Evolutionary conservation across 176 grass and related monocot genomes (phyloP), one percentile per base, ranked within the genome.

Genomic region (Oryza rufipogon): DNA sequence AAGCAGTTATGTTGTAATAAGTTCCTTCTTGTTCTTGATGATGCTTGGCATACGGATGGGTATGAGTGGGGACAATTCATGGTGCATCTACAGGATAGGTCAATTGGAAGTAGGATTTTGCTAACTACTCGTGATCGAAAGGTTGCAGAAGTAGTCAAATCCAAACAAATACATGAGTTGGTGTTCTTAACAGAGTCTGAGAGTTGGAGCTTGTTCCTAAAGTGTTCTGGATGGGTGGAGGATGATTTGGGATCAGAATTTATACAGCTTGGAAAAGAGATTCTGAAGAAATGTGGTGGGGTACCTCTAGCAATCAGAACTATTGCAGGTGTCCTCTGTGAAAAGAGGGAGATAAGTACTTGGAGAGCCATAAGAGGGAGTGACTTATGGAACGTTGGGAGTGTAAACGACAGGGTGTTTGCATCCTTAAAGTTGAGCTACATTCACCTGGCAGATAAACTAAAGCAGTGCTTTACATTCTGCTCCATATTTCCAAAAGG

Each of bases 1-100:
- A 13, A 13, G 0, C 0, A 47, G 46, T 13, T 47, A 13, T 47
- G 2, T 47, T 2, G 46, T 0, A 47, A 47, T 4, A 47, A 47
- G 46, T 47, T 47, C 46, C 11, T 86, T 0, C 80, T 91, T 28
- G 80, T 87, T 9, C 22, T 87, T 11, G 89, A 87, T 87, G 88
- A 87, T 5, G 69, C 75, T 72, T 91, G 89, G 85, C 32, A 77
- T 60, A 84, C 51, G 0, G 51, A 48, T 48, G 3, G 4, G 26
- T n/a, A 72, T 5, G 48, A 72, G 0, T 79, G 48, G 68, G 46
- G 75, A 4, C 38, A 66, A 13, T 67, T 91, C 20, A 73, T 33
- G 42, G 44, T 28, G 2, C 19, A 68, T 25, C 4, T 84, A 38
- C 49, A 70, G 5, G 5, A 0, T 49, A 61, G 60, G 6, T 17